These are phyloP conservation scores for Delphinella strobiligena DNA, from an alignment of 2,329 filamentous ascomycete genomes.

Conservation along the genomic window DNA sequence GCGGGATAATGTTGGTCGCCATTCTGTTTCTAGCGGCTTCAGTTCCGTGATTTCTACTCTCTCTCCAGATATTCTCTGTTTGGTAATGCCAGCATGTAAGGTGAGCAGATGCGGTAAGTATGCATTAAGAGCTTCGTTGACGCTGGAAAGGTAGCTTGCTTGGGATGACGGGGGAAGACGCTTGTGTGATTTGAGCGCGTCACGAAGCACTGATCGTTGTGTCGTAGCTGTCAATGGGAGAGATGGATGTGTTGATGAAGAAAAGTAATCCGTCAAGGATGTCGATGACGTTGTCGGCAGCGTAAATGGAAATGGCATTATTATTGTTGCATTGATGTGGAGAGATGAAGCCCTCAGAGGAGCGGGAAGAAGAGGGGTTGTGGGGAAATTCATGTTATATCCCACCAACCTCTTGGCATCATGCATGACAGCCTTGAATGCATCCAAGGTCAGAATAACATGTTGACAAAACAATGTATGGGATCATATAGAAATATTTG, in stretches of 20 bases:
- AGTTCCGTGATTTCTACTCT: conserved; percentile 52
- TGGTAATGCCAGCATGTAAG: conserved; percentile 45
- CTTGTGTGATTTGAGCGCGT: conserved; percentile 81
- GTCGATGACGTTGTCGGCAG: conserved; percentile 85
- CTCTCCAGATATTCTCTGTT: conserved; percentile 29
- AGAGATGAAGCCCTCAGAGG: background rate
- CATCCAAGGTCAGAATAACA: too few species aligned
- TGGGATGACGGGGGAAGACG: conserved; percentile 63
- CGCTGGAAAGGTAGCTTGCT: conserved; percentile 54
- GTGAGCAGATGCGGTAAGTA: conserved; percentile 80
- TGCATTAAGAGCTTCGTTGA: conserved; percentile 57
- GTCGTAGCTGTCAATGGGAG: conserved; percentile 73
- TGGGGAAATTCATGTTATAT: too few species aligned
- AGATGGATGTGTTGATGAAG: conserved; percentile 75
- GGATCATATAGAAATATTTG: too few species aligned
- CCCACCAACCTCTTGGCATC: too few species aligned
- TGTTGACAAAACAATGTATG: too few species aligned
- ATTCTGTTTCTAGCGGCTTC: conserved; percentile 51
- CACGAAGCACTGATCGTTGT: conserved; percentile 69
- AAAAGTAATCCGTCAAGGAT: conserved; percentile 66
- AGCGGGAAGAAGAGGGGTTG: too few species aligned
- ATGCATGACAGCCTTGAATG: too few species aligned
- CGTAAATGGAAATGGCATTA: conserved; percentile 80
- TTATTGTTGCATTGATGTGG: conserved; percentile 1
- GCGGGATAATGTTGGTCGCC: conserved; percentile 68